A percentile compares a stretch with the other conserved stretches of the same genome.
Evolutionary conservation across 495 filamentous ascomycete genomes (phyloP).

Genomic region (Arthonia radiata): DNA sequence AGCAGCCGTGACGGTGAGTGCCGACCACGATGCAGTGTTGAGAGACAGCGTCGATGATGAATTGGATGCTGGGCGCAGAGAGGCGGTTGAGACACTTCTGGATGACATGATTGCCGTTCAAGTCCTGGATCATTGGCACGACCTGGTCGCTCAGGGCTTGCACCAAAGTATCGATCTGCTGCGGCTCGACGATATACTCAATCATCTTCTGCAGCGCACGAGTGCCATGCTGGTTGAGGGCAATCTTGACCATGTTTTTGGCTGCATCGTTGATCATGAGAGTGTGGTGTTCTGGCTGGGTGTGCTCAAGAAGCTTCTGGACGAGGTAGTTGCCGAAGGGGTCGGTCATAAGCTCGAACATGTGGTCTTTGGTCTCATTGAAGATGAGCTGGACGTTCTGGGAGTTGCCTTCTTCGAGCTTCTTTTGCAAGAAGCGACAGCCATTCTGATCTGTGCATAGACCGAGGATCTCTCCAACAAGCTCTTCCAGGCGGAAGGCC

Average conservation of each 20-base stretch:
- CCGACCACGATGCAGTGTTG: slow-evolving; percentile 67
- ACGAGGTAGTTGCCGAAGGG: slow-evolving; percentile 96
- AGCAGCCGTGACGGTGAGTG: slow-evolving; percentile 94
- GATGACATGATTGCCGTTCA: slow-evolving; percentile 97
- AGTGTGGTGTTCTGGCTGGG: slow-evolving; percentile 82
- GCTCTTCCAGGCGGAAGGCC: slow-evolving; percentile 51
- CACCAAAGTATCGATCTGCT: slow-evolving; percentile 62
- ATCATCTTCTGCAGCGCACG: slow-evolving; percentile 98
- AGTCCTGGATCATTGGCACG: slow-evolving; percentile 78
- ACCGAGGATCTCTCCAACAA: slow-evolving; percentile 55
- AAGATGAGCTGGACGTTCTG: slow-evolving; percentile 82
- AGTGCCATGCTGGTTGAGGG: slow-evolving; percentile 89
- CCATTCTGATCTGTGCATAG: slow-evolving; percentile 96
- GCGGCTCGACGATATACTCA: slow-evolving; percentile 63
- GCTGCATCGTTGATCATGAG: slow-evolving; percentile 73
- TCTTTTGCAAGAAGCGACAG: slow-evolving; percentile 85
- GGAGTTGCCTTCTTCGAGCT: slow-evolving; percentile 70
- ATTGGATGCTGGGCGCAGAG: slow-evolving; percentile 38
- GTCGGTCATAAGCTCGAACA: slow-evolving; percentile 96
- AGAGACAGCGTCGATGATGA: slow-evolving; percentile 90
- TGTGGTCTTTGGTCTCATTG: slow-evolving; percentile 67
- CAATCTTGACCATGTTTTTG: slow-evolving; percentile 65
- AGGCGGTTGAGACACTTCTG: slow-evolving; percentile 97
- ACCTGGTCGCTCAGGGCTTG: slow-evolving; percentile 51
- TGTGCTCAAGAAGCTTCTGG: slow-evolving; percentile 86